Conservation (phyloP, 345 rosid genomes). For the Pistacia integerrima region DNA sequence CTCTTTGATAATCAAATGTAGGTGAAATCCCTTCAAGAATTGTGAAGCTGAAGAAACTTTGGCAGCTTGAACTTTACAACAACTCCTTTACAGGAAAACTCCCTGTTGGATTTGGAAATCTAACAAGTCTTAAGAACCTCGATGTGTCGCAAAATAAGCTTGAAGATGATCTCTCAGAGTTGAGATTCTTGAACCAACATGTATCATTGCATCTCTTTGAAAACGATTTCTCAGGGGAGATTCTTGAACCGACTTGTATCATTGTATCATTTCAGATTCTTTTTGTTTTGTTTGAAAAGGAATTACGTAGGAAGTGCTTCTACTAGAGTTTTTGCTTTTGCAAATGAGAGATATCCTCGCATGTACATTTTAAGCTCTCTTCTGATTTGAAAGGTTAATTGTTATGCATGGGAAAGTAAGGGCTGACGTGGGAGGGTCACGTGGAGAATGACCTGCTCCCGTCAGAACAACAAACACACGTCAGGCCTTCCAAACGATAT, state of each 20-base stretch:
- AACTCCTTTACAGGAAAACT: conserved; percentile 63
- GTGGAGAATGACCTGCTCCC: too few relatives aligned
- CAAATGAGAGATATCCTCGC: too few relatives aligned
- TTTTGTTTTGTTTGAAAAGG: too few relatives aligned
- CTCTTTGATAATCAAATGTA: conserved; percentile 56
- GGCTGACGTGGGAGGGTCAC: too few relatives aligned
- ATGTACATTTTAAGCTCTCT: too few relatives aligned
- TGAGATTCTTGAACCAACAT: conserved; percentile 47
- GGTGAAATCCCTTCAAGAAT: conserved; percentile 69
- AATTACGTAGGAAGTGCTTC: too few relatives aligned
- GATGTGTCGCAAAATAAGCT: conserved; percentile 70
- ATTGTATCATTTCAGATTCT: too few relatives aligned
- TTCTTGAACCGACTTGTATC: conserved; percentile 30
- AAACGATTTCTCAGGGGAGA: conserved; percentile 65
- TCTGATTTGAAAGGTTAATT: too few relatives aligned
- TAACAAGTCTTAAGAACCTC: conserved; percentile 48
- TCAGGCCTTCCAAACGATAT: too few relatives aligned
- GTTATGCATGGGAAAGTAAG: too few relatives aligned
- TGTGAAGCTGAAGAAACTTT: conserved; percentile 42
- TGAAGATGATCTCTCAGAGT: conserved; percentile 63
- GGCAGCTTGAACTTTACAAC: conserved; percentile 76
- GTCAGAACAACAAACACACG: too few relatives aligned
- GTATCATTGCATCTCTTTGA: conserved; percentile 57
- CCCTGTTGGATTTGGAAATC: conserved; percentile 63
- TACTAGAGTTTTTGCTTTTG: too few relatives aligned